Conservation (phyloP, 805 yeast species). For the Saccharomycopsis capsularis region DNA sequence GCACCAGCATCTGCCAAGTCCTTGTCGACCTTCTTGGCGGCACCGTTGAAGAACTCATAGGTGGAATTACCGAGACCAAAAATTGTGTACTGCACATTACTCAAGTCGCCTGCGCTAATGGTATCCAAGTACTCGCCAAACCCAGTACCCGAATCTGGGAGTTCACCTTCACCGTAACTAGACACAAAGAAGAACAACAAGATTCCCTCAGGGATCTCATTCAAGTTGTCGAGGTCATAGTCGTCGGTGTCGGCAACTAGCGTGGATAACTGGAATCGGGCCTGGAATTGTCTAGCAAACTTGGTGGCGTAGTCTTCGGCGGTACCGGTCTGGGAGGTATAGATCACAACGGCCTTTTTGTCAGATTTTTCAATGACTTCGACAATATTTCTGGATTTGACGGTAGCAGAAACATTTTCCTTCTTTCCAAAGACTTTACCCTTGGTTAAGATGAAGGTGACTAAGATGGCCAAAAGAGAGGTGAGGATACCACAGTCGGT, state of each 20-base stretch:
- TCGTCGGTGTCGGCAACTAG: slow-evolving; percentile 86
- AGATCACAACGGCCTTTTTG: slow-evolving; percentile 75
- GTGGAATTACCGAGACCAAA: slow-evolving; percentile 95
- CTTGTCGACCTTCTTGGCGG: slow-evolving; percentile 54
- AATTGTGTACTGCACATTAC: slow-evolving; percentile 57
- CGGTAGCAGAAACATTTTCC: slow-evolving; percentile 1
- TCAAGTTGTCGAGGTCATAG: slow-evolving; percentile 74
- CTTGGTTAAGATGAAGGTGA: slow-evolving; percentile 9
- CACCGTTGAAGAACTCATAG: slow-evolving; percentile 84
- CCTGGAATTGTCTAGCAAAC: slow-evolving; percentile 78
- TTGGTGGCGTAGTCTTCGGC: slow-evolving; percentile 95
- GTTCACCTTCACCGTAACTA: slow-evolving; percentile 98
- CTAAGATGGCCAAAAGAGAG: slow-evolving; percentile 8
- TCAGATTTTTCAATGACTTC: slow-evolving; percentile 51
- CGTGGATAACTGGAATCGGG: slow-evolving; percentile 73
- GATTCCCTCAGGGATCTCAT: slow-evolving; percentile 50
- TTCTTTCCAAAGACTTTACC: slow-evolving; percentile 5
- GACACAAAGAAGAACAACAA: slow-evolving; percentile 77
- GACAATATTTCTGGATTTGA: slow-evolving; percentile 45
- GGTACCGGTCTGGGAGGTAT: slow-evolving; percentile 97
- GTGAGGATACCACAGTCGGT: slow-evolving; percentile 15
- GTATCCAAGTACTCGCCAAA: slow-evolving; percentile 62
- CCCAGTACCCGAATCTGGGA: slow-evolving; percentile 87
- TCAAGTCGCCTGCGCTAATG: slow-evolving; percentile 47
- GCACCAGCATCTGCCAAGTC: slow-evolving; percentile 61